Evolutionary conservation across 192 early-diverging fungal species (phyloP), one percentile per base, ranked within the genome.

Genomic region (Helicostylum pulchrum): DNA sequence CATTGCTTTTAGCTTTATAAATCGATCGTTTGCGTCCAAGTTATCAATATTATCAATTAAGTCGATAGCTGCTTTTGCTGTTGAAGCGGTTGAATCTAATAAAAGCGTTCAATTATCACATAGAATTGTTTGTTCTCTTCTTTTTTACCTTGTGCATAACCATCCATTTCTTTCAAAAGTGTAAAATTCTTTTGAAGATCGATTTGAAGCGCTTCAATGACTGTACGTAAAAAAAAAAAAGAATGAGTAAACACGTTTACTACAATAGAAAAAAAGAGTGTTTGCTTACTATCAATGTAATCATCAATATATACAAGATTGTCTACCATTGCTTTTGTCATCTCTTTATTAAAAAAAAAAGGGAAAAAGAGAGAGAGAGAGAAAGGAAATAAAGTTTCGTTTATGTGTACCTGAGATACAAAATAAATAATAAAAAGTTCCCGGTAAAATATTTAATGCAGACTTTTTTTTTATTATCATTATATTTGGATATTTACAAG

Each of bases 151-250:
- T 15, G 78, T 4, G 86, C 83, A 43, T 68, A 66, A 14, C 86
- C 85, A 72, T 94, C 94, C 10, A 94, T 83, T 73, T 97, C 90
- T 12, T 89, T 85, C 87, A 97, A 94, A 63, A 95, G 73, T n/a
- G 93, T 88, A 53, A 94, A 94, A 64, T 91, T 92, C n/a, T 92
- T 85, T 32, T 88, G 86, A 32, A 90, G 76, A 65, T 92, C 90
- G 64, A 84, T 60, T 0, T 88, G 90, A 12, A 92, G 70, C 0
- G 84, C 80, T 68, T 90, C 90, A 39, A 89, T 67, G 15, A 87
- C 87, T 88, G 30, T 26, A 20, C 8, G 5, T n/a, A 56, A 9
- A 39, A 4, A 12, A 31, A 21, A 26, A 26, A 14, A 26, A 7
- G n/a, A 39, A 61, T 78, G 74, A 21, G 85, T 86, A 73, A 94